Base-by-base conservation (phyloP, 179 eudicot genomes). In the Drosera spatulata region DNA sequence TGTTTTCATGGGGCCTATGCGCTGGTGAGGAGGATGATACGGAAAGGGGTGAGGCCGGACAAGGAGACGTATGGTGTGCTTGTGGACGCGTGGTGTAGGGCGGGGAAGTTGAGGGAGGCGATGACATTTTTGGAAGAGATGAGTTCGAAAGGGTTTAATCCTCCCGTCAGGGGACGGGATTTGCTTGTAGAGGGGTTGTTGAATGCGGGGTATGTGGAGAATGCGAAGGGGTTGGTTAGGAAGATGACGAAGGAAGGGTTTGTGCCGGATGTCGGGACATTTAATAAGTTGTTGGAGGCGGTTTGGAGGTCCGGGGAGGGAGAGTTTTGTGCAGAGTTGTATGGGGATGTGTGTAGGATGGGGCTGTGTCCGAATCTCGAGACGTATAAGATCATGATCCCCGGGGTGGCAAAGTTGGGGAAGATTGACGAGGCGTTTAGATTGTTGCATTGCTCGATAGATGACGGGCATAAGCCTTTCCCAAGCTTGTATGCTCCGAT, bases 401-500 rank as follows among this genome's bases (percentile, higher is more conserved):
- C 81, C 7, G 76, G 74, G 57, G 71, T 83, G 53, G 84, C 96
- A 3, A 86, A 81, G 78, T 63, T 71, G 53, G 83, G 80, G 61
- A 84, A 61, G 75, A 72, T 84, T 54, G 89, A 82, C 46, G 93
- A 88, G 65, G 98, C 95, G 7, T 84, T 91, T 72, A 67, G 69
- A 69, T 57, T 88, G 58, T 70, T 91, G 64, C 89, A 88, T 75
- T 76, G 85, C 57, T 86, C 95, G 3, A 81, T 88, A 60, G 98
- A 88, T 62, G 89, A 84, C 59, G 98, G 98, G 59, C 80, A 80
- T 42, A 74, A 74, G 73, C 98, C 98, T 2, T 91, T 91, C 50
- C 98, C 98, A 10, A 84, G 98, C 71, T 69, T 91, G 13, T 91
- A 91, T 75, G 98, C 98, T 33, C 95, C 98, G 0, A 79, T 91